Base-by-base conservation (phyloP, 2,329 filamentous ascomycete species). In the Talaromyces sp. region DNA sequence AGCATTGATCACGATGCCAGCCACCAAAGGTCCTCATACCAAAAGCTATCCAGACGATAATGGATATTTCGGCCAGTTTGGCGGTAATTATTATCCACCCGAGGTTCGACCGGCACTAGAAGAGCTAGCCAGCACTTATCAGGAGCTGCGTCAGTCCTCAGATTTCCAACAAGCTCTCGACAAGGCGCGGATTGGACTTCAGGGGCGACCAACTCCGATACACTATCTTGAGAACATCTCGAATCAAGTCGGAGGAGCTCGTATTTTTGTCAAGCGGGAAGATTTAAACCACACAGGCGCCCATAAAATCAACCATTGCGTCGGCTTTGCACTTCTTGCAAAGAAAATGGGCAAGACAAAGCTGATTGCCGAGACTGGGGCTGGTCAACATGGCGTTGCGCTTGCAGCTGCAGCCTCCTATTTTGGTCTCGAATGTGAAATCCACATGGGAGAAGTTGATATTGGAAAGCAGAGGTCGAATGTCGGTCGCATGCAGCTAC, bases 251-350 rank as follows among this genome's bases (percentile, higher is more conserved):
- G 89, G 89, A 90, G 56, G 56, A 11, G 56, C 56, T 26, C 41
- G 24, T 5, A 57, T 57, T 10, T 57, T 17, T 88, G 78, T 96
- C 65, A 96, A 96, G 82, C 85, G 91, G 65, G 91, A 96, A 75
- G 91, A 95, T 72, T 79, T 95, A 62, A 95, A 96, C 76, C 91
- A 96, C 73, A 96, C 91, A 6, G 91, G 91, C 64, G 91, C 88
- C 62, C 91, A 96, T 81, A 96, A 96, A 83, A 95, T 96, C 81
- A 96, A 96, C 79, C 95, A 96, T 70, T 91, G 91, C 1, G 79
- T 96, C 11, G 91, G 91, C 3, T 91, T 96, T 74, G 84, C 93
- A 43, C 83, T 96, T 17, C 80, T 96, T 6, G 52, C 58, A 26
- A 54, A 54, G 24, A 24, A 43, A 35, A 77, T 96, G 56, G 91